These are phyloP conservation scores for Colletotrichum sp. DNA, from an alignment of 2,329 filamentous ascomycete species.

Conservation along the genomic window DNA sequence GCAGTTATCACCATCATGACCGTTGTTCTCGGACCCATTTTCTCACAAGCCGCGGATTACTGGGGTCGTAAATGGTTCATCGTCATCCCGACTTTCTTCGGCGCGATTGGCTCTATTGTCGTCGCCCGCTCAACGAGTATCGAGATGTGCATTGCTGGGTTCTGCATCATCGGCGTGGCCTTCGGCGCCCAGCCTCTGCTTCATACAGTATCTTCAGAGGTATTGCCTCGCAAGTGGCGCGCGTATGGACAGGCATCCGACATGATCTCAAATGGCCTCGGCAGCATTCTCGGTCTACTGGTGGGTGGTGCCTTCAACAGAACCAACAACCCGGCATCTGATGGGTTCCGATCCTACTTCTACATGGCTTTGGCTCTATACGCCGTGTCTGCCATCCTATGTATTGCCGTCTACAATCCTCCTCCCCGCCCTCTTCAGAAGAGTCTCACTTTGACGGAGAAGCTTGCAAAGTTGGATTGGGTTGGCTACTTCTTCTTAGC, in stretches of 20 bases:
- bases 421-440: conserved; percentile 30
- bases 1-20: conserved; percentile 37
- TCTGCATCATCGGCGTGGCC: conserved; percentile 36
- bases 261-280: conserved; percentile 34
- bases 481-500: conserved; percentile 39
- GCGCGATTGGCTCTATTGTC: conserved; percentile 38
- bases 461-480: conserved; percentile 42
- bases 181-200: conserved; percentile 43
- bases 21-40: conserved; percentile 27
- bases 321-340: conserved; percentile 31
- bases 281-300: conserved; percentile 43
- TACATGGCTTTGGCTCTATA: conserved; percentile 37
- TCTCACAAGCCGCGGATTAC: conserved; percentile 45
- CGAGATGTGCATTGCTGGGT: conserved; percentile 40
- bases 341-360: conserved; percentile 40
- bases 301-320: conserved; percentile 38
- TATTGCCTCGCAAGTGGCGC: conserved; percentile 31
- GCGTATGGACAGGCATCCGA: conserved; percentile 37
- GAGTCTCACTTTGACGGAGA: conserved; percentile 30
- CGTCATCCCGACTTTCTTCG: conserved; percentile 35
- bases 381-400: conserved; percentile 29
- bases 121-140: conserved; percentile 37
- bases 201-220: conserved; percentile 42
- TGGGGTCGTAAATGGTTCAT: conserved; percentile 48
- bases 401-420: conserved; percentile 36